Base-by-base conservation (phyloP, 2,329 filamentous ascomycete genomes). In the Aspergillus caelatus region DNA sequence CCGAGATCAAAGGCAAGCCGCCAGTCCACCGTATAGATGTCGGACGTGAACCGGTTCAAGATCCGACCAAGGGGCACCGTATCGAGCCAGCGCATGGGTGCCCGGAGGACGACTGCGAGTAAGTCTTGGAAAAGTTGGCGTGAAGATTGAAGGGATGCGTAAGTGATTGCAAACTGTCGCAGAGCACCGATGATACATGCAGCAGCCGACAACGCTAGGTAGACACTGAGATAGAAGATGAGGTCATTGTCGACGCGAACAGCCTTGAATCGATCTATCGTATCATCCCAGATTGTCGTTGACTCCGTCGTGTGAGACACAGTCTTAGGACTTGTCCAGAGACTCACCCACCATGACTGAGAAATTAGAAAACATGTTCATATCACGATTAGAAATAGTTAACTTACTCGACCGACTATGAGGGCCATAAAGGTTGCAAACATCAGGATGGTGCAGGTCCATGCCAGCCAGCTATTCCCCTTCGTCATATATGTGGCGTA, bases 11-110 rank as follows among this genome's bases (percentile, higher is more conserved):
- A 85, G 9, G 87, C 85, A 57, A 93, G 79, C 41, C 86, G 83
- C 39, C 85, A 88, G 76, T 94, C 91, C 52, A 94, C 85, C 34
- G 88, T 85, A 68, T 89, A 87, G 74, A 94, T 92, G 76, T 94
- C 91, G 6, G 88, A 83, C 0, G 90, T 92, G 74, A 93, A 92
- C 1, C 91, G 85, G 78, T 94, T 94, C 34, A 93, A 81, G 36
- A 94, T 86, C 43, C 91, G 86, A 3, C 91, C 91, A 1, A 92
- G 82, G 0, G 91, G 91, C 0, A 92, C 89, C 0, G 91, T 93
- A 71, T 94, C 91, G 46, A 94, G 84, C 89, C 90, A 93, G 63
- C 90, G 83, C n/a, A 93, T 81, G 3, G 90, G 91, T 2, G 91
- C 88, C 26, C 89, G 85, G 8, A 94, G 81, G 6, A 94, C 84